phyloP scores from a whole-genome alignment of 345 rosid genomes.

The Gossypium mustelinum region DNA sequence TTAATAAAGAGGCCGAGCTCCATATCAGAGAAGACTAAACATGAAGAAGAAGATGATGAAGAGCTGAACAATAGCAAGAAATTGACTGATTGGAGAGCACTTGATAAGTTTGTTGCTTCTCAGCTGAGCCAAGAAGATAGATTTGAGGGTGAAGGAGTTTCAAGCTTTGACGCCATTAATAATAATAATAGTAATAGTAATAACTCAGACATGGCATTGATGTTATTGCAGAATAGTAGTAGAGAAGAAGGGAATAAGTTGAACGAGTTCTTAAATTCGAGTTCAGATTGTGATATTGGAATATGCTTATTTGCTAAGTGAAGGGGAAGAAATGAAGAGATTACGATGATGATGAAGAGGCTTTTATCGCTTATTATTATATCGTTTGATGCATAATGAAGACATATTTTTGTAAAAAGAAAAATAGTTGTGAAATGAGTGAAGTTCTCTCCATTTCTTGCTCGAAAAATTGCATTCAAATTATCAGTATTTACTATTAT shows the following conservation, averaged over 20 bases:
- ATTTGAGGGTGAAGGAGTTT: conserved; percentile 23
- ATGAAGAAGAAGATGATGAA: conserved; percentile 24
- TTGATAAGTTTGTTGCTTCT: conserved; percentile 88
- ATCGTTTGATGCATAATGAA: conserved; percentile 20
- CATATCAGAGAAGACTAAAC: conserved; percentile 21
- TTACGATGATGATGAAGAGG: conserved; percentile 1
- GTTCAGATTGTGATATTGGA: conserved; percentile 48
- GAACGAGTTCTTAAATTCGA: conserved; percentile 41
- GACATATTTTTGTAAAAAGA: conserved; percentile 24
- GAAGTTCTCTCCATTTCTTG: conserved; percentile 15
- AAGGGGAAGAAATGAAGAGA: not conserved
- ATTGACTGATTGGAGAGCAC: conserved; percentile 81
- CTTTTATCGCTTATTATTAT: not conserved
- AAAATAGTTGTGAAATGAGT: conserved; percentile 22
- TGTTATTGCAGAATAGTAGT: conserved; percentile 43
- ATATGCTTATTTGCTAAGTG: conserved; percentile 55
- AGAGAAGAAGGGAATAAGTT: conserved; percentile 41
- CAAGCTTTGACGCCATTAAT: conserved; percentile 25
- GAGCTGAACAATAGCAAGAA: conserved; percentile 27
- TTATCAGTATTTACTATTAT: too few relatives aligned
- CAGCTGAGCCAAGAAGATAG: conserved; percentile 79
- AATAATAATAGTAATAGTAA: not conserved
- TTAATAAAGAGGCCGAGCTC: conserved; percentile 51
- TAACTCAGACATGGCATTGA: conserved; percentile 28
- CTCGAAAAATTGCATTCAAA: not conserved